Conservation (phyloP, 2,329 filamentous ascomycete species). For the Cladosporium sp. region DNA sequence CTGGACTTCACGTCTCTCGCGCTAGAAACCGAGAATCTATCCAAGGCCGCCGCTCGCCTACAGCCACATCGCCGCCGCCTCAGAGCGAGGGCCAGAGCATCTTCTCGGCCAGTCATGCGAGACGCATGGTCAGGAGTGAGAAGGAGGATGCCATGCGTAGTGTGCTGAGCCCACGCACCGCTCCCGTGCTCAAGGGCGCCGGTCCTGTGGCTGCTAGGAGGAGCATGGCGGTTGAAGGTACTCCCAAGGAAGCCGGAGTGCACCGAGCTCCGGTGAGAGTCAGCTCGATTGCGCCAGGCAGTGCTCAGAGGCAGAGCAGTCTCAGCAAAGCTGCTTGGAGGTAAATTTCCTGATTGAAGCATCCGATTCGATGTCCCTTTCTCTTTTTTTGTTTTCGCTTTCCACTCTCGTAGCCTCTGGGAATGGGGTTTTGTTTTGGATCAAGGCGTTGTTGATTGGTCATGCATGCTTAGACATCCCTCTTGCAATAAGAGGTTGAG, state of each 20-base stretch:
- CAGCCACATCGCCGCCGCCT: constrained; percentile 46
- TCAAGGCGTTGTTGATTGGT: background rate
- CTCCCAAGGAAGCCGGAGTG: constrained; percentile 8
- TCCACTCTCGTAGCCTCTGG: constrained; percentile 12
- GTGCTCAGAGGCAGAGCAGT: constrained; percentile 16
- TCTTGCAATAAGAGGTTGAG: background rate
- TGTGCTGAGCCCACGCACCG: constrained; percentile 61
- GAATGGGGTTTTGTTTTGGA: background rate
- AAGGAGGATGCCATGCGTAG: constrained; percentile 51
- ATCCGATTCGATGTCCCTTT: background rate
- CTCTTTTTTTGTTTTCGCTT: background rate
- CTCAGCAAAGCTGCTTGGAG: constrained; percentile 23
- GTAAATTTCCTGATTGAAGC: background rate
- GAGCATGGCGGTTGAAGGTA: constrained; percentile 25
- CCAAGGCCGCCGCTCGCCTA: constrained; percentile 59
- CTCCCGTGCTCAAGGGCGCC: constrained; percentile 58
- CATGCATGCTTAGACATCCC: background rate
- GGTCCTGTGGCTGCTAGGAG: constrained; percentile 40
- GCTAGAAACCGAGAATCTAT: constrained; percentile 35
- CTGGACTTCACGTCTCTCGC: constrained; percentile 14
- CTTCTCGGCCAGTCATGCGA: constrained; percentile 66
- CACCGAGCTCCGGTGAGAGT: constrained; percentile 16
- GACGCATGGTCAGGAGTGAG: constrained; percentile 65
- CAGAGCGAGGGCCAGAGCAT: constrained; percentile 42
- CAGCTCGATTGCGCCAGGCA: constrained; percentile 19